A percentile compares a stretch with the other conserved stretches of the same genome.
These are phyloP conservation scores for Leptographium flavum DNA, from an alignment of 2,329 filamentous ascomycete genomes.

Conservation along the genomic window DNA sequence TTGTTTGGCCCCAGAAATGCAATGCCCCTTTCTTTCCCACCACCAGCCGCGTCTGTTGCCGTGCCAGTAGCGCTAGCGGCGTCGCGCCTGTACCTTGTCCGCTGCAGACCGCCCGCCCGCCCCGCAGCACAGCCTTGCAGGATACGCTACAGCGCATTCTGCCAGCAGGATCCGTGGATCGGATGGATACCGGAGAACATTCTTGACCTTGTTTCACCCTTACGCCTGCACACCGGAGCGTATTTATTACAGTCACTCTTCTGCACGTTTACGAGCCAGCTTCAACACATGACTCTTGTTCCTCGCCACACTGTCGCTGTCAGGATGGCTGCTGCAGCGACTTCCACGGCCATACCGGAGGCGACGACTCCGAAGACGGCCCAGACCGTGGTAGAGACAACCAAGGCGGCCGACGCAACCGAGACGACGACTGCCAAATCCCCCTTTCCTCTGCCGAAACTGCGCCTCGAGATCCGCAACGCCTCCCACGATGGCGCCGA, in stretches of 20 bases:
- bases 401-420: not conserved
- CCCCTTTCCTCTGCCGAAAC: slow-evolving; percentile 33
- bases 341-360: not conserved
- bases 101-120: not conserved
- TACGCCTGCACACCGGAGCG: too few relatives aligned
- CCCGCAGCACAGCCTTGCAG: not conserved
- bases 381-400: not conserved
- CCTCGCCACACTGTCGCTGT: not conserved
- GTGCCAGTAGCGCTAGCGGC: not conserved
- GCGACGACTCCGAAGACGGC: not conserved
- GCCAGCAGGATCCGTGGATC: too few relatives aligned
- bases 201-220: too few relatives aligned
- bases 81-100: not conserved
- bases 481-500: slow-evolving; percentile 43
- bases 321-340: not conserved
- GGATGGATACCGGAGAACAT: too few relatives aligned
- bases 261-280: not conserved
- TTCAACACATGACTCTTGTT: not conserved
- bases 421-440: not conserved
- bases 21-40: slow-evolving; percentile 3
- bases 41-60: not conserved
- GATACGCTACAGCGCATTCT: too few relatives aligned
- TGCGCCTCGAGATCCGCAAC: slow-evolving; percentile 46
- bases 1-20: not conserved
- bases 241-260: too few relatives aligned